A percentile compares a stretch with the other conserved stretches of the same genome.
phyloP scores from a whole-genome alignment of 306 rosid species.

The Quercus berberidifolia region DNA sequence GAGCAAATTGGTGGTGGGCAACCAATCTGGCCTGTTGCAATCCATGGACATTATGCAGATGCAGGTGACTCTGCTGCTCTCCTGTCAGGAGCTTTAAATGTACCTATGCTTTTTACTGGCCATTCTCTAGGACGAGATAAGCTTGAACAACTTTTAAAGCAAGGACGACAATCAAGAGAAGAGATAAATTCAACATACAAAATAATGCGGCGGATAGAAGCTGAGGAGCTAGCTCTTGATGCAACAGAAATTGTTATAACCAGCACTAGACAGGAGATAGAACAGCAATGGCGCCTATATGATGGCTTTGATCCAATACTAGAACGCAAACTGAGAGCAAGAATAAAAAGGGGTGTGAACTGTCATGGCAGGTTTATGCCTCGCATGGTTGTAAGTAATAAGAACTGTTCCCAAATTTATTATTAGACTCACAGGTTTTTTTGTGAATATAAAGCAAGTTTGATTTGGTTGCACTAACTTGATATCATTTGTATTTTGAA shows the following conservation, averaged over 20 bases:
- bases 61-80: conserved; percentile 69
- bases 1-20: conserved; percentile 53
- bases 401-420: neutral
- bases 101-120: conserved; percentile 60
- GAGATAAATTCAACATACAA: conserved; percentile 54
- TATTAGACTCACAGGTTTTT: neutral
- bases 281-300: conserved; percentile 60
- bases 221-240: conserved; percentile 60
- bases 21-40: conserved; percentile 58
- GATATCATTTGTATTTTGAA: neutral
- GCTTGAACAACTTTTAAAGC: conserved; percentile 58
- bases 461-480: neutral
- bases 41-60: conserved; percentile 67
- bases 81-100: conserved; percentile 55
- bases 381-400: conserved; percentile 53
- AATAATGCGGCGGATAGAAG: conserved; percentile 68
- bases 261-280: conserved; percentile 66
- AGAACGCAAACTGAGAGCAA: conserved; percentile 57
- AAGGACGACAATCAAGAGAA: conserved; percentile 57
- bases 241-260: conserved; percentile 58
- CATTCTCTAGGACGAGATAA: conserved; percentile 61
- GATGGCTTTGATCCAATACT: conserved; percentile 69
- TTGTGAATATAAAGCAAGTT: neutral
- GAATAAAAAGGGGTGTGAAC: conserved; percentile 51
- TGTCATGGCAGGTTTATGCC: conserved; percentile 66